A percentile compares a stretch with the other conserved stretches of the same genome.
These are phyloP conservation scores for Crithidia expoeki DNA, from an alignment of 208 protist genomes.

Conservation along the genomic window DNA sequence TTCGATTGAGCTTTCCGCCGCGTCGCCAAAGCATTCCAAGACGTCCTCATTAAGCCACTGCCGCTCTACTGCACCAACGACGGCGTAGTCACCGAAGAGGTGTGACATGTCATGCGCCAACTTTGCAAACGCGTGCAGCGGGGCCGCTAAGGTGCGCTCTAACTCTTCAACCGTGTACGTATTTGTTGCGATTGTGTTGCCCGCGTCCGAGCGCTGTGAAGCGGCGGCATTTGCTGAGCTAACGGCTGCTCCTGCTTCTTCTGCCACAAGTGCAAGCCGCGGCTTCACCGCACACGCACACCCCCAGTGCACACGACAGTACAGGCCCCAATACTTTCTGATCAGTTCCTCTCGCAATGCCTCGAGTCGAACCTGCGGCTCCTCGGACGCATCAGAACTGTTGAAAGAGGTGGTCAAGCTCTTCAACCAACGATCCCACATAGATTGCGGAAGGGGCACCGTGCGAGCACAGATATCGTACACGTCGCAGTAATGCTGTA, in stretches of 20 bases:
- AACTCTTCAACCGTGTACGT: neutral
- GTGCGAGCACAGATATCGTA: constrained; percentile 32
- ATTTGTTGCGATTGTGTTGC: neutral
- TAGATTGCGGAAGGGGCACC: constrained; percentile 29
- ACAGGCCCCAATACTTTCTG: constrained; percentile 19
- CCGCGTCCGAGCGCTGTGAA: too few species aligned
- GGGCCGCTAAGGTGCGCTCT: constrained; percentile 3
- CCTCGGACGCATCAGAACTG: neutral
- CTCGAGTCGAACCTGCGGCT: constrained; percentile 1
- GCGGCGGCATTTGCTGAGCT: neutral
- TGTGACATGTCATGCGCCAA: constrained; percentile 54
- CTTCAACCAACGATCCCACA: constrained; percentile 10
- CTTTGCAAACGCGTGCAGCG: constrained; percentile 48
- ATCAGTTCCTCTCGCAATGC: constrained; percentile 11
- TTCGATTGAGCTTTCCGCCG: constrained; percentile 38
- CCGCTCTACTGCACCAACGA: constrained; percentile 54
- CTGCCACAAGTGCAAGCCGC: constrained; percentile 17
- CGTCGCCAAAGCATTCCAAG: constrained; percentile 13
- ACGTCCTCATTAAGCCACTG: constrained; percentile 55
- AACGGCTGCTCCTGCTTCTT: neutral
- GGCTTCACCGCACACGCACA: constrained; percentile 6
- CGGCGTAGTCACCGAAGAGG: constrained; percentile 45
- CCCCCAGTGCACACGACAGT: constrained; percentile 23
- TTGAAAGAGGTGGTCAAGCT: constrained; percentile 11
- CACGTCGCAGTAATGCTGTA: constrained; percentile 51